Evolutionary conservation across 106 monocot genomes (phyloP).

Genomic region (Dioscorea alata): DNA sequence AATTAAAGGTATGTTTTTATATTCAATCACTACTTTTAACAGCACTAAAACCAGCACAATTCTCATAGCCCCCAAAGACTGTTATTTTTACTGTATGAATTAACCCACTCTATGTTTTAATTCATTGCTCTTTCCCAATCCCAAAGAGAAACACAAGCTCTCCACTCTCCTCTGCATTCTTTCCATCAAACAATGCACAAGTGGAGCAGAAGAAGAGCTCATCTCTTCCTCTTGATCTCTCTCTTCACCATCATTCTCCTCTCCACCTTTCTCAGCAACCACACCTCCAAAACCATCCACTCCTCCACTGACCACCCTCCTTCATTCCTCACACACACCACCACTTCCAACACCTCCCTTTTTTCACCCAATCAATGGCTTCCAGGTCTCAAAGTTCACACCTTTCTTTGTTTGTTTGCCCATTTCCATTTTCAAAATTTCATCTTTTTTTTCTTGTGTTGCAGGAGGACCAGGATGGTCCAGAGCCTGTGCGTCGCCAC

Average conservation of each 20-base stretch:
- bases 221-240: conserved; percentile 23
- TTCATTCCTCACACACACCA: conserved; percentile 20
- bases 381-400: too few relatives aligned
- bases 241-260: conserved; percentile 46
- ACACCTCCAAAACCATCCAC: conserved; percentile 5
- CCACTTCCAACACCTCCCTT: conserved; percentile 10
- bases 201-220: conserved; percentile 33
- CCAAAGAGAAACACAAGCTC: not conserved
- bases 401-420: too few relatives aligned
- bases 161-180: conserved; percentile 1
- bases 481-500: conserved; percentile 28
- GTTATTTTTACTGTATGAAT: too few relatives aligned
- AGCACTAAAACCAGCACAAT: too few relatives aligned
- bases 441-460: not conserved
- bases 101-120: too few relatives aligned
- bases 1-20: too few relatives aligned
- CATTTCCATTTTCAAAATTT: too few relatives aligned
- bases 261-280: conserved; percentile 34
- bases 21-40: too few relatives aligned
- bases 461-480: conserved; percentile 53
- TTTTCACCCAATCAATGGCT: too few relatives aligned
- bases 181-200: conserved; percentile 26
- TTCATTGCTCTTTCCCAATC: not conserved
- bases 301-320: not conserved
- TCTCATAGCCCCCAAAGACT: too few relatives aligned